Percentiles rank a stretch among this genome's conserved stretches.
Evolutionary conservation across 345 rosid genomes (phyloP).

Genomic region (Moricandia arvensis): DNA sequence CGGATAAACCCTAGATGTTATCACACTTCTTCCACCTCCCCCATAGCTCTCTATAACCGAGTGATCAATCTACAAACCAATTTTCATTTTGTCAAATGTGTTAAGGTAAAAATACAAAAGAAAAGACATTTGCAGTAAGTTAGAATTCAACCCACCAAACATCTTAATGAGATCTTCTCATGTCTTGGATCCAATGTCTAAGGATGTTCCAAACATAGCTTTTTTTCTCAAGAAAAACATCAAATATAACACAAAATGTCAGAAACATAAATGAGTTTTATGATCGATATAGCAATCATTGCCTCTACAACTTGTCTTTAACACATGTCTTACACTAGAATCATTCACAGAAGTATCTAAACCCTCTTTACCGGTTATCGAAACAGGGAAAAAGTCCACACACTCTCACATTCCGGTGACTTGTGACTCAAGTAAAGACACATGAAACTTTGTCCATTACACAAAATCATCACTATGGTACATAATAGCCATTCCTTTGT

Average conservation of each 20-base stretch:
- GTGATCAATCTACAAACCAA: constrained; percentile 44
- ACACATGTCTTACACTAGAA: constrained; percentile 45
- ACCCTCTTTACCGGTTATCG: constrained; percentile 37
- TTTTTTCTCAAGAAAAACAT: constrained; percentile 51
- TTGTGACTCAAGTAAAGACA: constrained; percentile 41
- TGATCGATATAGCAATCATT: constrained; percentile 46
- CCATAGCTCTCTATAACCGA: constrained; percentile 57
- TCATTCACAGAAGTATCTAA: constrained; percentile 46
- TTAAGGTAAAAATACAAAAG: too few species aligned
- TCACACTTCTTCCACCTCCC: constrained; percentile 52
- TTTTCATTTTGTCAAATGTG: too few species aligned
- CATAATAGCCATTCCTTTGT: constrained; percentile 48
- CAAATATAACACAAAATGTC: neutral
- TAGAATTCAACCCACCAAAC: constrained; percentile 42
- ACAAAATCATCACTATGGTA: constrained; percentile 49
- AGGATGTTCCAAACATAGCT: constrained; percentile 43
- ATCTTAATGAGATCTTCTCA: constrained; percentile 52
- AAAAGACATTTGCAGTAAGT: neutral
- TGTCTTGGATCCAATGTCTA: constrained; percentile 46
- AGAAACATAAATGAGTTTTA: neutral
- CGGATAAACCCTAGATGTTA: constrained; percentile 67
- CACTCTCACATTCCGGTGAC: constrained; percentile 63
- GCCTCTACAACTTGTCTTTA: constrained; percentile 49
- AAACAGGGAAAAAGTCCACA: constrained; percentile 55
- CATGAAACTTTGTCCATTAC: constrained; percentile 37